Evolutionary conservation across 805 yeast species (phyloP), one percentile per base, ranked within the genome.

Genomic region (Saccharomycopsis sp.): DNA sequence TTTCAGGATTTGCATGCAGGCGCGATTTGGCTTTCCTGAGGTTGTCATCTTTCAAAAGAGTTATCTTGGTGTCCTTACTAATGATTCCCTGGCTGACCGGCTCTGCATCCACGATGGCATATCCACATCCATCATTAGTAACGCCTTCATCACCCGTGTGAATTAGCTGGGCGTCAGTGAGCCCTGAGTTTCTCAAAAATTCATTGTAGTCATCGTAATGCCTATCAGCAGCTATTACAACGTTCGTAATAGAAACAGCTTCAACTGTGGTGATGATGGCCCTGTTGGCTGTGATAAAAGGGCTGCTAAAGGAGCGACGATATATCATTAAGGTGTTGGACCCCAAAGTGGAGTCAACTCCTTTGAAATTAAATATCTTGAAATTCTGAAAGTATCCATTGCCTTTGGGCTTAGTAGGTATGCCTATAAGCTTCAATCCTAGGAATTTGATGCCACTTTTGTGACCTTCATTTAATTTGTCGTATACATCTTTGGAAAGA

Each of bases 81-180:
- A 86, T 64, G 4, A 67, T 62, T 0, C 96, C 96, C 66, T 88
- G 95, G 48, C 79, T 81, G 1, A 81, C 76, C 0, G 96, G 96
- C 63, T 88, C 95, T 67, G 90, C 81, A 23, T 84, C 76, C 2
- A 79, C 64, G 2, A 89, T 77, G 4, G 65, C 64, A 20, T 87
- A 87, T 61, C 77, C 76, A 18, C 81, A 64, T 2, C 67, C 68
- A 18, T 79, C 68, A 1, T 79, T 69, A 5, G 64, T 54, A 60
- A 78, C 81, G 23, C 78, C 79, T 51, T 74, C 77, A 34, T 75
- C 70, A 23, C 72, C 70, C 14, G 74, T 67, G 2, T 68, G 64
- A 1, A 64, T 74, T 64, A 29, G 66, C 66, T 24, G 71, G 53
- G 59, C 72, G 69, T 44, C 51, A 2, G 64, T 20, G 8, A 58